These are phyloP conservation scores for Marasmius oreades DNA, from an alignment of 1,284 basidiomycete species.

Conservation along the genomic window DNA sequence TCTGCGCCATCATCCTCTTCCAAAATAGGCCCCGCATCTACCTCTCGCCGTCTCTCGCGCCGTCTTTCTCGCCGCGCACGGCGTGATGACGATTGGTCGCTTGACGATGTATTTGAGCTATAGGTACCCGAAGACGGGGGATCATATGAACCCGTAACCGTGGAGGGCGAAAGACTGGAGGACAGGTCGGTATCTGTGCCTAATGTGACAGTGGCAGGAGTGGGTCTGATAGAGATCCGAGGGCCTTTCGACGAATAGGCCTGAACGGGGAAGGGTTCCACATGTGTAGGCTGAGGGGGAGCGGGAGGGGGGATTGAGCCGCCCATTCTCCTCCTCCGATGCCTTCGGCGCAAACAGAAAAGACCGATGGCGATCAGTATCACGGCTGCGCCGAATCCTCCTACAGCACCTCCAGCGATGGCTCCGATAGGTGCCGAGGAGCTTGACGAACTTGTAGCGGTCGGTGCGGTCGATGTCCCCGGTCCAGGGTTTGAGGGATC, in stretches of 20 bases:
- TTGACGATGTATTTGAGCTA: background rate
- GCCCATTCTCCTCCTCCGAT: too few species aligned
- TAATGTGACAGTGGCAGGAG: too few species aligned
- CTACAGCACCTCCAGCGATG: conserved; percentile 8
- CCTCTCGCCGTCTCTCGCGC: conserved; percentile 9
- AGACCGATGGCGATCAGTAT: background rate
- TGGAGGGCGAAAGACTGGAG: too few species aligned
- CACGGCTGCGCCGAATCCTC: background rate
- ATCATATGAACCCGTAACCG: too few species aligned
- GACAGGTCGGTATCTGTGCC: too few species aligned
- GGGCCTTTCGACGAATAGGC: too few species aligned
- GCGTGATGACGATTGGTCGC: background rate
- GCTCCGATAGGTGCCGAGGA: conserved; percentile 2
- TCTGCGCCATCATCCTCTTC: conserved; percentile 12
- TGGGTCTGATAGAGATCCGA: too few species aligned
- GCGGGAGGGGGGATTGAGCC: background rate
- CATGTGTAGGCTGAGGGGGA: too few species aligned
- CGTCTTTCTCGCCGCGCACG: background rate
- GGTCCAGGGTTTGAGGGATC: conserved; percentile 2
- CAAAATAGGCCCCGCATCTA: conserved; percentile 21
- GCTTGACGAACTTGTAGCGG: background rate
- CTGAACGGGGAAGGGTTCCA: background rate
- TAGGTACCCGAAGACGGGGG: too few species aligned
- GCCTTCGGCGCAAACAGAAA: background rate
- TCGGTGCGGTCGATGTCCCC: background rate